Conservation (phyloP, 441 rosid species). For the Euphorbia celastroides region DNA sequence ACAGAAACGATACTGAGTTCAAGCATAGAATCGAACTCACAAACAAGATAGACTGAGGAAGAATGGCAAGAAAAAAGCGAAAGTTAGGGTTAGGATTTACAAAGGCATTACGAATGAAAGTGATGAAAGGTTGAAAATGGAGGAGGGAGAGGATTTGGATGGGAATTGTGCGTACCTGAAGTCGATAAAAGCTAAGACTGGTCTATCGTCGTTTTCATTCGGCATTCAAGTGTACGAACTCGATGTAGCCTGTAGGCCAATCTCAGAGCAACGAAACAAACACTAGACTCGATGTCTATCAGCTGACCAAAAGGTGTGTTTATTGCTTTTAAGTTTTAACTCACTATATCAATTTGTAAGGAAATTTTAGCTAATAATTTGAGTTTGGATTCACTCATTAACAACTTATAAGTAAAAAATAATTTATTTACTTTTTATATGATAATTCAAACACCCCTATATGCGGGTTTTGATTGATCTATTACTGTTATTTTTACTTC, state of each 20-base stretch:
- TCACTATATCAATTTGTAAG: too few relatives aligned
- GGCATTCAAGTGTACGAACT: not conserved
- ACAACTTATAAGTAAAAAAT: too few relatives aligned
- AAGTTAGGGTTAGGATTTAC: constrained; percentile 17
- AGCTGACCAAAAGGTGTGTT: too few relatives aligned
- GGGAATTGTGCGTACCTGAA: constrained; percentile 32
- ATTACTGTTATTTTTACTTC: too few relatives aligned
- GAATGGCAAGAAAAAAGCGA: too few relatives aligned
- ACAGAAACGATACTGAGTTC: not conserved
- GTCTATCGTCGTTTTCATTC: constrained; percentile 2
- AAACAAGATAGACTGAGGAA: not conserved
- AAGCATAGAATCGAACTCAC: not conserved
- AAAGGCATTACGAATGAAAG: not conserved
- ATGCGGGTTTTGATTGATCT: too few relatives aligned
- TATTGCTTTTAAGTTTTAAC: too few relatives aligned
- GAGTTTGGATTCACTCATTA: too few relatives aligned
- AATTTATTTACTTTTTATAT: too few relatives aligned
- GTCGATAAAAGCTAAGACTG: constrained; percentile 19
- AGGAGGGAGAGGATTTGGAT: constrained; percentile 23
- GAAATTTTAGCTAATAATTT: too few relatives aligned
- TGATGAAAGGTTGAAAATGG: constrained; percentile 15
- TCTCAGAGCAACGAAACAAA: not conserved
- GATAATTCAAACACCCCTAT: too few relatives aligned
- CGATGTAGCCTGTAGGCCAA: constrained; percentile 12
- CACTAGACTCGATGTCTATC: too few relatives aligned